phyloP scores from a whole-genome alignment of 768 basidiomycete genomes.

The Termitomyces sp. region DNA sequence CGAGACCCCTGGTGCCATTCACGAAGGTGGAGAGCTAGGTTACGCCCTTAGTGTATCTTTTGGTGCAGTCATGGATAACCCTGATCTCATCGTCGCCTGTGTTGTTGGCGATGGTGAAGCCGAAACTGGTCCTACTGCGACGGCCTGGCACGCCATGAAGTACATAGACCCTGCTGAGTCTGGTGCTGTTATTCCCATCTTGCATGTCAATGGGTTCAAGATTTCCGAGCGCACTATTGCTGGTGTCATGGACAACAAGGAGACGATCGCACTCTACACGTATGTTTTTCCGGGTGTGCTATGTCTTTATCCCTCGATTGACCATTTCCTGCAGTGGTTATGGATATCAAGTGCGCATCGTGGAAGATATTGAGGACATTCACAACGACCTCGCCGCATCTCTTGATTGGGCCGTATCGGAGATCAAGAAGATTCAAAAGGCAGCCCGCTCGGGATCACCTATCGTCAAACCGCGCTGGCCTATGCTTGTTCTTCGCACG shows the following conservation, averaged over 20 bases:
- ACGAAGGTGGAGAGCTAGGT: conserved; percentile 89
- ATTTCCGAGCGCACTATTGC: conserved; percentile 88
- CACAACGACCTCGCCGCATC: conserved; percentile 78
- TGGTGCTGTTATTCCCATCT: conserved; percentile 87
- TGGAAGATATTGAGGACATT: conserved; percentile 61
- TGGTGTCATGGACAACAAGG: conserved; percentile 88
- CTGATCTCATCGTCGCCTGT: conserved; percentile 74
- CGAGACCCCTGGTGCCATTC: conserved; percentile 84
- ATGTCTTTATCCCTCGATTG: neutral
- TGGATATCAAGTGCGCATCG: conserved; percentile 85
- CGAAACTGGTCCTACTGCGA: conserved; percentile 74
- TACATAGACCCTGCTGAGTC: conserved; percentile 88
- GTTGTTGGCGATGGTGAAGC: conserved; percentile 89
- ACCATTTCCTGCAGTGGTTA: conserved; percentile 47
- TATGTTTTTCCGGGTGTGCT: conserved; percentile 22
- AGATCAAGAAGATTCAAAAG: conserved; percentile 73
- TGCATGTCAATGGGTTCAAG: conserved; percentile 87
- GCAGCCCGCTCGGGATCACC: conserved; percentile 75
- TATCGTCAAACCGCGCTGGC: conserved; percentile 88
- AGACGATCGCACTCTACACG: conserved; percentile 73
- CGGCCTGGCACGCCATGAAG: conserved; percentile 84
- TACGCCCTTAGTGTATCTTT: conserved; percentile 85
- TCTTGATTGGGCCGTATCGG: conserved; percentile 73
- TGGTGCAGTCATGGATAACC: conserved; percentile 89
- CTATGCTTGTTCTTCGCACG: conserved; percentile 78